These are phyloP conservation scores for Draba incana DNA, from an alignment of 345 rosid genomes.

Conservation along the genomic window DNA sequence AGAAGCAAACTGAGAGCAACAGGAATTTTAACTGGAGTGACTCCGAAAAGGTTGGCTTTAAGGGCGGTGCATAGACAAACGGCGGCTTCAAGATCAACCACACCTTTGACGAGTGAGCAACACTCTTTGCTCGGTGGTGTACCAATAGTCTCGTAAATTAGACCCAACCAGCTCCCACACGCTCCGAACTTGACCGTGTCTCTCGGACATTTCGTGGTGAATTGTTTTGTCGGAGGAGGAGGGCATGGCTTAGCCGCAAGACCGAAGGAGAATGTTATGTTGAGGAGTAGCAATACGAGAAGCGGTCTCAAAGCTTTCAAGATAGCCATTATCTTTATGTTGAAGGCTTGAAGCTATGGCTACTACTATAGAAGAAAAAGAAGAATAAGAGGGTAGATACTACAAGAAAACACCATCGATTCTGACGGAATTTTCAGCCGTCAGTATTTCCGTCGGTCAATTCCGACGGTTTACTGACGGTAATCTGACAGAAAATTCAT, in stretches of 20 bases:
- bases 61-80: conserved; percentile 74
- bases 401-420: no score
- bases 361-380: conserved; percentile 15
- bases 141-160: conserved; percentile 66
- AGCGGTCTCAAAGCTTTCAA: conserved; percentile 20
- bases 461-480: no score
- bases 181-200: conserved; percentile 72
- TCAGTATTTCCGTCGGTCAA: no score
- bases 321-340: conserved; percentile 16
- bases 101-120: conserved; percentile 64
- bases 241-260: conserved; percentile 42
- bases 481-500: no score
- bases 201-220: conserved; percentile 48
- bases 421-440: no score
- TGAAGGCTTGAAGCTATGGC: conserved; percentile 5
- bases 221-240: conserved; percentile 28
- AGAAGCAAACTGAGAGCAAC: conserved; percentile 52
- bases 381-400: conserved; percentile 15
- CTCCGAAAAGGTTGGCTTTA: conserved; percentile 60
- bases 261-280: conserved; percentile 41
- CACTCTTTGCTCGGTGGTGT: conserved; percentile 74
- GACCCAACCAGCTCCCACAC: conserved; percentile 82
- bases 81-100: conserved; percentile 88
- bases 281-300: conserved; percentile 40
- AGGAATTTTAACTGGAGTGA: conserved; percentile 48